These are phyloP conservation scores for Debaryomyces castellii DNA, from an alignment of 805 yeast species.

Conservation along the genomic window DNA sequence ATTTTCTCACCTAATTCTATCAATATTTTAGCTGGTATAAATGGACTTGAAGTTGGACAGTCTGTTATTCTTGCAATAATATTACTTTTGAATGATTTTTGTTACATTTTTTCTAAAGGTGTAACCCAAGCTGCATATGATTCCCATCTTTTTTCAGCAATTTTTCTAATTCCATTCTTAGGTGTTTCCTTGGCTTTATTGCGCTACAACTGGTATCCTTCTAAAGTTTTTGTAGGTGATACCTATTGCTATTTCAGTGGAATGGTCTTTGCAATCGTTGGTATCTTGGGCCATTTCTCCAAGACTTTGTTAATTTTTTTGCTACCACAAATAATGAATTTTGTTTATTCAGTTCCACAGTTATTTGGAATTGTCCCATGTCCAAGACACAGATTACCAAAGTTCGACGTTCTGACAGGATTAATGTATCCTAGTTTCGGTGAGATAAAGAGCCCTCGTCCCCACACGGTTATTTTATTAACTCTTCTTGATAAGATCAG, in stretches of 20 bases:
- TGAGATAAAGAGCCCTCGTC: slow-evolving; percentile 24
- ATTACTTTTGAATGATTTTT: slow-evolving; percentile 71
- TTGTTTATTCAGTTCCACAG: slow-evolving; percentile 90
- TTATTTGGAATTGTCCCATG: slow-evolving; percentile 83
- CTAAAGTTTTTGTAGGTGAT: slow-evolving; percentile 94
- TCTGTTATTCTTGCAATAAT: slow-evolving; percentile 73
- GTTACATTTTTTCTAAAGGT: slow-evolving; percentile 52
- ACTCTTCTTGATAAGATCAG: slow-evolving; percentile 45
- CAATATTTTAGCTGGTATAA: slow-evolving; percentile 93
- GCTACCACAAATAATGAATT: slow-evolving; percentile 88
- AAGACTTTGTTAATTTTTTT: slow-evolving; percentile 86
- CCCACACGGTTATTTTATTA: slow-evolving; percentile 30
- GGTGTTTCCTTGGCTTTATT: slow-evolving; percentile 80
- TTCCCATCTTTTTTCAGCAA: slow-evolving; percentile 78
- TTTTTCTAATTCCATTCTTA: slow-evolving; percentile 78
- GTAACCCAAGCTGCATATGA: slow-evolving; percentile 60
- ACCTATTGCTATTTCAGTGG: slow-evolving; percentile 98
- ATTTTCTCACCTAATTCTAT: slow-evolving; percentile 96
- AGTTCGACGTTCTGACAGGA: slow-evolving; percentile 65
- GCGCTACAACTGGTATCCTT: slow-evolving; percentile 86
- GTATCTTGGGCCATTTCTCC: slow-evolving; percentile 93
- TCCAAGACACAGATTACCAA: slow-evolving; percentile 93
- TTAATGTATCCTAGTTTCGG: slow-evolving; percentile 64
- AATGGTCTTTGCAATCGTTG: slow-evolving; percentile 97
- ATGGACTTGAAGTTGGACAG: slow-evolving; percentile 97